phyloP scores from a whole-genome alignment of 139 green algal genomes.

The Pedinophyceae sp. region DNA sequence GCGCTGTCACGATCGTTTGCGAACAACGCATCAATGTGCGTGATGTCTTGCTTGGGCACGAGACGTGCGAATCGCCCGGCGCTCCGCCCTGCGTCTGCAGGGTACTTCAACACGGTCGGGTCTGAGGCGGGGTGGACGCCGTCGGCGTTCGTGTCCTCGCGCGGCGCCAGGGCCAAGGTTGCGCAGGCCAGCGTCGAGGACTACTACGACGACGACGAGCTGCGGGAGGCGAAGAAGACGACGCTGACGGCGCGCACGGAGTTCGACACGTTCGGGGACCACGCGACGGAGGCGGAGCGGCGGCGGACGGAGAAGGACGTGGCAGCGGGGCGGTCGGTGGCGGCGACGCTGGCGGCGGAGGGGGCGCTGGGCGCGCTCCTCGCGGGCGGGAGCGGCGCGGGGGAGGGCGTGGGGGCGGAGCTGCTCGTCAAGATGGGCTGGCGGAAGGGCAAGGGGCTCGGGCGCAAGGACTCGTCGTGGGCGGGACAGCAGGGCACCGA shows the following conservation, averaged over 20 bases:
- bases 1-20: too few relatives aligned
- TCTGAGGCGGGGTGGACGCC: constrained; percentile 71
- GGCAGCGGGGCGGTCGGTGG: too few relatives aligned
- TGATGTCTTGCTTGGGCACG: too few relatives aligned
- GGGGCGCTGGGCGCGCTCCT: neutral
- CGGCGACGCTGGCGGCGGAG: too few relatives aligned
- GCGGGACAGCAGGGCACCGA: neutral
- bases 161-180: constrained; percentile 21
- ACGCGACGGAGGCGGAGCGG: constrained; percentile 5
- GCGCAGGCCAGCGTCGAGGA: constrained; percentile 53
- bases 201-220: constrained; percentile 91
- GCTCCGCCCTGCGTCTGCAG: too few relatives aligned
- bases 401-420: too few relatives aligned
- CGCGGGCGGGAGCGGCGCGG: constrained; percentile 31
- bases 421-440: constrained; percentile 95
- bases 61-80: too few relatives aligned
- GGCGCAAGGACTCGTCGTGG: neutral
- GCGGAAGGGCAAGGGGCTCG: constrained; percentile 37
- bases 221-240: constrained; percentile 29
- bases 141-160: constrained; percentile 46
- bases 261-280: constrained; percentile 25
- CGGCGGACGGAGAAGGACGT: neutral
- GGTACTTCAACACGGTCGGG: constrained; percentile 89
- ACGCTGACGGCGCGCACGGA: constrained; percentile 9
- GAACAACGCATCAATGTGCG: too few relatives aligned